Conservation (phyloP, 169 alveolate species). For the Eimeria sp. region DNA sequence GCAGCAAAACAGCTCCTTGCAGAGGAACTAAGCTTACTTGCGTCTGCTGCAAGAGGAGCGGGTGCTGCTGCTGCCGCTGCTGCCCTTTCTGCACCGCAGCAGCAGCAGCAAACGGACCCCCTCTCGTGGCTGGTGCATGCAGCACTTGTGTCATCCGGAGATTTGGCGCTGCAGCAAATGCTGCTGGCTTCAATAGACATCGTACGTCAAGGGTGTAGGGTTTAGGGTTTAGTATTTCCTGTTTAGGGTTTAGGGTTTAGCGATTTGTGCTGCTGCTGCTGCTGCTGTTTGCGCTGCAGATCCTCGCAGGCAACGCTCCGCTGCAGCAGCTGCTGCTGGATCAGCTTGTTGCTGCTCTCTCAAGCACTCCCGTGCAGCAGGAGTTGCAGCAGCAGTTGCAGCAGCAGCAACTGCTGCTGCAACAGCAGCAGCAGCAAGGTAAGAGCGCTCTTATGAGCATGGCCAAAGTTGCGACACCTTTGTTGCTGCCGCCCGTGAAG, state of each 20-base stretch:
- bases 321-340: slow-evolving; percentile 67
- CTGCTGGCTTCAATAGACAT: slow-evolving; percentile 45
- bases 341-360: neutral
- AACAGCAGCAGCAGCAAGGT: neutral
- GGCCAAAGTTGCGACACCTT: neutral
- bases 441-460: neutral
- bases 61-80: slow-evolving; percentile 55
- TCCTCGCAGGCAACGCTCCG: slow-evolving; percentile 34
- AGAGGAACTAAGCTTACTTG: neutral
- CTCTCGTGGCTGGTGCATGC: slow-evolving; percentile 31
- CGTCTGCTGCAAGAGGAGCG: slow-evolving; percentile 43
- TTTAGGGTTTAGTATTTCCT: neutral
- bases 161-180: slow-evolving; percentile 32
- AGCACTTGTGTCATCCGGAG: slow-evolving; percentile 24
- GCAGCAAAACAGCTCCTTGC: neutral
- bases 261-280: slow-evolving; percentile 22
- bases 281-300: slow-evolving; percentile 21
- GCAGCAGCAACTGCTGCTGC: neutral
- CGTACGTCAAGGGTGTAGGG: neutral
- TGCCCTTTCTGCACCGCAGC: slow-evolving; percentile 5
- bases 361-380: slow-evolving; percentile 28
- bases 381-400: slow-evolving; percentile 35
- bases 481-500: slow-evolving; percentile 5
- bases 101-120: slow-evolving; percentile 35
- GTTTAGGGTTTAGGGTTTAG: slow-evolving; percentile 26